Evolutionary conservation across 139 green algal genomes (phyloP), one percentile per base, ranked within the genome.

Genomic region (Zygnema circumcarinatum): DNA sequence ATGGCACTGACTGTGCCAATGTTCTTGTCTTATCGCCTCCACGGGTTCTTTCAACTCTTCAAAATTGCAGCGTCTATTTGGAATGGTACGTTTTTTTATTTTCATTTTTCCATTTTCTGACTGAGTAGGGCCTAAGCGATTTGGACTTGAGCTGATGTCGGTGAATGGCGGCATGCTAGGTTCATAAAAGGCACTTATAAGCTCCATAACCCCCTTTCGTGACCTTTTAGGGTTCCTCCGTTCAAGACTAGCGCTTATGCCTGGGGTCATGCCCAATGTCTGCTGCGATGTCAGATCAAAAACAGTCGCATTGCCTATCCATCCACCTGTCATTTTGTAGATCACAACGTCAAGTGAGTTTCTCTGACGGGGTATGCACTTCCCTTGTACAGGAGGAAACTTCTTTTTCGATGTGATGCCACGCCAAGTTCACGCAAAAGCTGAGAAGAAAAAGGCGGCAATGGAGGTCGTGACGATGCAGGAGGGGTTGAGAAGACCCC

Each of bases 331-430:
- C 56, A 31, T 25, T 29, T 31, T 25, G 56, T 29, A 31, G 56
- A 72, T 29, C 56, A 72, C 25, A 29, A 31, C 29, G 56, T 72
- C 56, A 72, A 29, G n/a, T n/a, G n/a, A n/a, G n/a, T n/a, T n/a
- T n/a, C n/a, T n/a, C n/a, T n/a, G n/a, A n/a, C n/a, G n/a, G n/a
- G n/a, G n/a, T n/a, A n/a, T 35, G 7, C 81, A 29, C 38, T 87
- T 87, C 32, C n/a, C 36, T 7, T 62, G 1, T 84, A 40, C 84
- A 89, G 84, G 84, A 32, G 84, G 84, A 2, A 79, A 76, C 33
- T 89, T 87, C 76, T 78, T 89, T 47, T 88, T 89, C 21, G 84
- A 89, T 42, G 84, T 89, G 21, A 87, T 89, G 84, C 84, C 84
- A 1, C 75, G 76, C 3, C 84, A 89, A 36, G 36, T 89, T 33